Percentiles rank a stretch among this genome's conserved stretches.
Conservation (phyloP, 139 green algal genomes). For the Micractinium sp. region DNA sequence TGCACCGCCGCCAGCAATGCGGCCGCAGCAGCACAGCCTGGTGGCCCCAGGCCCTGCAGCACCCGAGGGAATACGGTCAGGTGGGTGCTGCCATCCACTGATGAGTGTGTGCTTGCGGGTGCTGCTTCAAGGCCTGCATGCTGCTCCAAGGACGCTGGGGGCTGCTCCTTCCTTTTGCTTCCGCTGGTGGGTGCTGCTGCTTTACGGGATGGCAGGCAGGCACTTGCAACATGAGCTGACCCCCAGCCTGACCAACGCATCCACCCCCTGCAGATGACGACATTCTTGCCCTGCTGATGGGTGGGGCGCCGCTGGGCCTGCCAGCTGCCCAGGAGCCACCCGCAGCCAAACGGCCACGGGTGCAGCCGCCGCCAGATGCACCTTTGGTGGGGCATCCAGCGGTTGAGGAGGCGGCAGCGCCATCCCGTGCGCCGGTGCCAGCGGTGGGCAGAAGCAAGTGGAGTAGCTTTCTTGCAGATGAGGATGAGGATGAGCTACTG, state of each 20-base stretch:
- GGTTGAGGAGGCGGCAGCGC: neutral
- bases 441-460: neutral
- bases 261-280: constrained; percentile 6
- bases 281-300: constrained; percentile 15
- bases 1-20: neutral
- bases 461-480: neutral
- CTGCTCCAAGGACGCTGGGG: too few species aligned
- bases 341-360: neutral
- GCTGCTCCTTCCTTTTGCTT: neutral
- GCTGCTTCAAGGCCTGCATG: too few species aligned
- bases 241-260: neutral
- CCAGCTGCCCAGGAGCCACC: neutral
- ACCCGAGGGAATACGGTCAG: neutral
- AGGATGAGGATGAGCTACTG: neutral
- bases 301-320: neutral
- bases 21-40: neutral
- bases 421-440: neutral
- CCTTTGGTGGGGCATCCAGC: neutral
- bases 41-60: neutral
- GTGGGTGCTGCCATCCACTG: neutral
- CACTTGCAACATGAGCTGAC: too few species aligned
- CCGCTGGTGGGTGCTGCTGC: too few species aligned
- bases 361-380: neutral
- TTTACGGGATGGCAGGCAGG: too few species aligned
- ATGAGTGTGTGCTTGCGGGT: too few species aligned